Conservation (phyloP, 257 asterid genomes). For the Nicotiana tomentosiformis region DNA sequence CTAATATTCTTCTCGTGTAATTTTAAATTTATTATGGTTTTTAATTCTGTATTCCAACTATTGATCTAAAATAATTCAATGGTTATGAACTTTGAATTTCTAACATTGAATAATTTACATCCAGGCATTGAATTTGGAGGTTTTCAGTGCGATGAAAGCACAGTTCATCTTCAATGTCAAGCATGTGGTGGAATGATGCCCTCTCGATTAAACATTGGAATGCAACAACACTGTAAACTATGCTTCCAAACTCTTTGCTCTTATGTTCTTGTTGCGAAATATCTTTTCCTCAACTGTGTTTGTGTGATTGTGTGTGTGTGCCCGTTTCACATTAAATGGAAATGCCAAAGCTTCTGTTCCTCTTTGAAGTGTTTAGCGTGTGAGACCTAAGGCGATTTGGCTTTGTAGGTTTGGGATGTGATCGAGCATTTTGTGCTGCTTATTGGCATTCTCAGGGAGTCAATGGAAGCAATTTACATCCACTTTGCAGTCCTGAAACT, state of each 20-base stretch:
- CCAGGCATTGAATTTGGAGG: conserved; percentile 66
- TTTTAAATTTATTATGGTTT: background rate
- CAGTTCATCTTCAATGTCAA: conserved; percentile 90
- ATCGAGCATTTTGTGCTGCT: conserved; percentile 95
- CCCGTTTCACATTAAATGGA: background rate
- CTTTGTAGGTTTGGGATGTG: conserved; percentile 87
- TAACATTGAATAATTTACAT: conserved; percentile 11
- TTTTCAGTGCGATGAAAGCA: conserved; percentile 64
- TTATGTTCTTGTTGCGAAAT: background rate
- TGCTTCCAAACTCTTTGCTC: background rate
- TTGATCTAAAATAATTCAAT: background rate
- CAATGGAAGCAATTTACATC: conserved; percentile 35
- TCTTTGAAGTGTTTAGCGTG: background rate
- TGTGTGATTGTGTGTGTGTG: background rate
- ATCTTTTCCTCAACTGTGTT: background rate
- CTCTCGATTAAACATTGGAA: conserved; percentile 49
- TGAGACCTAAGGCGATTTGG: background rate
- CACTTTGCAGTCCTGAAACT: conserved; percentile 60
- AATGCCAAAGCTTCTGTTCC: background rate
- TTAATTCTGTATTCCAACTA: background rate
- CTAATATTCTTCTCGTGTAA: background rate
- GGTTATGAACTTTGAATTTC: conserved; percentile 4
- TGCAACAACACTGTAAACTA: conserved; percentile 73
- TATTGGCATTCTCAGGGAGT: conserved; percentile 84
- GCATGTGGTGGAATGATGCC: conserved; percentile 97